phyloP scores from a whole-genome alignment of 441 rosid species.

The Syzygium syzygioides region DNA sequence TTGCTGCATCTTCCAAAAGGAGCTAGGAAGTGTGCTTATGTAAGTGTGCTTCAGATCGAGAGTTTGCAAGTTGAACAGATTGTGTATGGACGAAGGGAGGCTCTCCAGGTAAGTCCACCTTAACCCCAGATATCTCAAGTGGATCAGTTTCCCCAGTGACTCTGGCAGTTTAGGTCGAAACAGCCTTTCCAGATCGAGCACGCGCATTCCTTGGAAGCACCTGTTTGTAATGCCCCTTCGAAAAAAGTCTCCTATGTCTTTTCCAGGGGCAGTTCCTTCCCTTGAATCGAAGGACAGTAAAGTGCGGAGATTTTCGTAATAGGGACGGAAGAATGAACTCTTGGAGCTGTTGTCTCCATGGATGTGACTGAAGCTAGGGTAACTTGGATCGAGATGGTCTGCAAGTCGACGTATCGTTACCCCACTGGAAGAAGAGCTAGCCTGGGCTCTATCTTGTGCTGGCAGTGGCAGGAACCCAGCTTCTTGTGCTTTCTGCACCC shows the following conservation, averaged over 20 bases:
- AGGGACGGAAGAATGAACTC: neutral
- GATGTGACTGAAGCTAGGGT: neutral
- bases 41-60: slow-evolving; percentile 10
- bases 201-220: neutral
- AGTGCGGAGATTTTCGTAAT: neutral
- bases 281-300: neutral
- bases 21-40: slow-evolving; percentile 3
- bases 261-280: neutral
- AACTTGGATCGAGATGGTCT: neutral
- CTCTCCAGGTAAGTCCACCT: slow-evolving; percentile 8
- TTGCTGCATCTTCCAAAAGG: slow-evolving; percentile 2
- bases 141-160: slow-evolving; percentile 6
- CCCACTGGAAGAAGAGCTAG: neutral
- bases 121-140: slow-evolving; percentile 10
- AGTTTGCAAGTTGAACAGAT: slow-evolving; percentile 9
- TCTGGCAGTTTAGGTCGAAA: neutral
- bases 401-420: neutral
- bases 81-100: slow-evolving; percentile 7
- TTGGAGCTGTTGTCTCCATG: neutral
- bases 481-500: neutral
- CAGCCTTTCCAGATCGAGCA: neutral
- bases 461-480: neutral
- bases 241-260: neutral
- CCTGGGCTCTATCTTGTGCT: neutral
- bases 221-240: neutral